These are phyloP conservation scores for Collariella sp. DNA, from an alignment of 495 filamentous ascomycete genomes.

Conservation along the genomic window DNA sequence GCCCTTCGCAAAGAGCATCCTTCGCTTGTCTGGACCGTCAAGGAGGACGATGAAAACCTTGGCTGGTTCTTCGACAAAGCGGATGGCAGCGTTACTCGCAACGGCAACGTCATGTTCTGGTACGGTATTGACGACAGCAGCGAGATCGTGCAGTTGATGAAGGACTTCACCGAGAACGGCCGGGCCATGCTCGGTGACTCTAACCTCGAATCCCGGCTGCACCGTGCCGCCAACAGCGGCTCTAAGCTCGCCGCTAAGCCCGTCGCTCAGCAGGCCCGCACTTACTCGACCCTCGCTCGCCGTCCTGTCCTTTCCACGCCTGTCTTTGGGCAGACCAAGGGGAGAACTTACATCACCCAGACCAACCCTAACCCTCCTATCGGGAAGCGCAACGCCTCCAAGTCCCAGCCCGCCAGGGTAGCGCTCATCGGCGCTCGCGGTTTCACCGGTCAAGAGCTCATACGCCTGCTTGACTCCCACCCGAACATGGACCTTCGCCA, in stretches of 20 bases:
- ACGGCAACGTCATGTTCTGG: slow-evolving; percentile 93
- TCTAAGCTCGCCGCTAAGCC: slow-evolving; percentile 32
- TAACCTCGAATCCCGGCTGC: slow-evolving; percentile 77
- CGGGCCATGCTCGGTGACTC: slow-evolving; percentile 83
- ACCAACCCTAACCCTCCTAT: slow-evolving; percentile 97
- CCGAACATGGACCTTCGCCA: slow-evolving; percentile 91
- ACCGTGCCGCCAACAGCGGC: slow-evolving; percentile 59
- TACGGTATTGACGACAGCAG: slow-evolving; percentile 82
- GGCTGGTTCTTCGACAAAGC: slow-evolving; percentile 99
- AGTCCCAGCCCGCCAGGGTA: slow-evolving; percentile 68
- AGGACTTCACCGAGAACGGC: slow-evolving; percentile 76
- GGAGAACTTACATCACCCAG: slow-evolving; percentile 53
- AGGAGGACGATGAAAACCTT: slow-evolving; percentile 92
- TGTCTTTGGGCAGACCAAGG: slow-evolving; percentile 23
- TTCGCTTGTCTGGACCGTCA: slow-evolving; percentile 93
- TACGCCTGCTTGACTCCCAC: slow-evolving; percentile 80
- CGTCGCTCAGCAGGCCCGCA: slow-evolving; percentile 51
- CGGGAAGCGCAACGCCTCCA: slow-evolving; percentile 85
- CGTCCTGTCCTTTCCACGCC: slow-evolving; percentile 24
- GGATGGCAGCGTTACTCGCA: slow-evolving; percentile 76
- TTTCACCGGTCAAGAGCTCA: slow-evolving; percentile 90
- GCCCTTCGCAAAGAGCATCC: slow-evolving; percentile 87
- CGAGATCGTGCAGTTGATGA: slow-evolving; percentile 78
- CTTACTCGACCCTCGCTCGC: slow-evolving; percentile 52
- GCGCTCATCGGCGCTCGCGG: slow-evolving; percentile 93